phyloP scores from a whole-genome alignment of 2,329 filamentous ascomycete genomes.

The Botrytis medusae region DNA sequence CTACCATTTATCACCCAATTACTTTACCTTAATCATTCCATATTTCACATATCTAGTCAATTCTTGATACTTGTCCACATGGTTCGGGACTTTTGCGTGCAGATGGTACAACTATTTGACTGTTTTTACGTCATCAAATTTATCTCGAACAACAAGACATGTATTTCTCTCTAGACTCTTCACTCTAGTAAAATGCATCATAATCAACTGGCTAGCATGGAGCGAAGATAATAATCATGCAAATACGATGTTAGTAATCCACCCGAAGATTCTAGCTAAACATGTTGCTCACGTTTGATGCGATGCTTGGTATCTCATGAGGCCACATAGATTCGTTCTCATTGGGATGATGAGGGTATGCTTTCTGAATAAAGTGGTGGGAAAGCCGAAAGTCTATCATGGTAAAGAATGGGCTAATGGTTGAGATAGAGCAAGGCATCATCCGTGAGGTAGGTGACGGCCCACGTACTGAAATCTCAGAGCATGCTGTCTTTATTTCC shows the following conservation, averaged over 20 bases:
- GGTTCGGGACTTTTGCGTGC: neutral
- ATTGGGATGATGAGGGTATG: neutral
- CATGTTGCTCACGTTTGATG: neutral
- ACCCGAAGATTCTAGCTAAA: rapidly evolving
- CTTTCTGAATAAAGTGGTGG: neutral
- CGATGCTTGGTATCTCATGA: neutral
- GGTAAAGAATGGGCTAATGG: neutral
- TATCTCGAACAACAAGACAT: neutral
- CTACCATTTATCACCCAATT: neutral
- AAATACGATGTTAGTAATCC: neutral
- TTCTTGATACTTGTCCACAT: neutral
- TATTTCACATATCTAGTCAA: neutral
- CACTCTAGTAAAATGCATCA: neutral
- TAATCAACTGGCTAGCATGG: neutral
- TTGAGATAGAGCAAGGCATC: neutral
- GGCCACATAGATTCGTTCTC: neutral
- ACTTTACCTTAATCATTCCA: neutral
- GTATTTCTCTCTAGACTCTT: neutral
- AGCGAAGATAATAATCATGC: neutral
- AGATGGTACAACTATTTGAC: neutral
- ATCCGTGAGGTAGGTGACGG: neutral
- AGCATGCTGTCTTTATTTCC: neutral
- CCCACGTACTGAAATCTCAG: neutral
- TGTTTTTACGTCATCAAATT: neutral
- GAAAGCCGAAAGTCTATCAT: neutral